Conservation (phyloP, 805 yeast species). For the Lipomyces mesembrius region DNA sequence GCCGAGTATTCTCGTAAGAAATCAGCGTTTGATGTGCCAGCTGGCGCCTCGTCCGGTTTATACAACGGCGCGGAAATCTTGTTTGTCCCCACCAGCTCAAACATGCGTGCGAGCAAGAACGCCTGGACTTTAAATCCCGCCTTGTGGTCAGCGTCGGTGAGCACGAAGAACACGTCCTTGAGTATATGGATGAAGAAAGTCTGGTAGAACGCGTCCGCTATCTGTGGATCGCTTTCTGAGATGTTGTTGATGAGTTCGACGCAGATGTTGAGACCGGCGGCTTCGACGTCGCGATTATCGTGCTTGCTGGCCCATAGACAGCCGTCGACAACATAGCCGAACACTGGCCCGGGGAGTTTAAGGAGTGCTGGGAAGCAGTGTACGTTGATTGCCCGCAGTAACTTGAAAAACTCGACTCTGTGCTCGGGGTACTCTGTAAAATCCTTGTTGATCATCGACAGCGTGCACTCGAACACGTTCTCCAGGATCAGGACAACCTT, state of each 20-base stretch:
- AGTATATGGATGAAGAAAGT: slow-evolving; percentile 87
- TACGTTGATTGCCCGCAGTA: slow-evolving; percentile 82
- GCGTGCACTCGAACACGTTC: slow-evolving; percentile 90
- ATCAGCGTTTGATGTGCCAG: slow-evolving; percentile 79
- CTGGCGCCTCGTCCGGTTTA: slow-evolving; percentile 77
- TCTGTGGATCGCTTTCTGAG: slow-evolving; percentile 72
- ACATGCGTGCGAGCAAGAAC: slow-evolving; percentile 77
- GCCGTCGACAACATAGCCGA: slow-evolving; percentile 88
- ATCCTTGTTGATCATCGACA: slow-evolving; percentile 93
- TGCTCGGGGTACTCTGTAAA: slow-evolving; percentile 97
- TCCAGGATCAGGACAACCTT: slow-evolving; percentile 86
- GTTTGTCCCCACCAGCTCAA: slow-evolving; percentile 78
- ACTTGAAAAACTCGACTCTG: slow-evolving; percentile 91
- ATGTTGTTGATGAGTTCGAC: slow-evolving; percentile 84
- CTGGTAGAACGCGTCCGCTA: slow-evolving; percentile 84
- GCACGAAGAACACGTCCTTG: slow-evolving; percentile 88
- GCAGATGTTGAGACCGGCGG: slow-evolving; percentile 82
- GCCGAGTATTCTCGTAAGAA: slow-evolving; percentile 82
- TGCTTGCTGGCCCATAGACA: slow-evolving; percentile 98
- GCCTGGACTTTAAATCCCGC: slow-evolving; percentile 92
- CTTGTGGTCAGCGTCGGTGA: slow-evolving; percentile 97
- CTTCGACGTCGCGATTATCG: slow-evolving; percentile 95
- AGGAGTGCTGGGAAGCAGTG: slow-evolving; percentile 84
- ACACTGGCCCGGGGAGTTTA: slow-evolving; percentile 88
- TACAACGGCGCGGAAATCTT: slow-evolving; percentile 80